Percentiles rank a stretch among this genome's conserved stretches.
Evolutionary conservation across 1,139 yeast genomes (phyloP).

Genomic region (Geotrichum candidum): DNA sequence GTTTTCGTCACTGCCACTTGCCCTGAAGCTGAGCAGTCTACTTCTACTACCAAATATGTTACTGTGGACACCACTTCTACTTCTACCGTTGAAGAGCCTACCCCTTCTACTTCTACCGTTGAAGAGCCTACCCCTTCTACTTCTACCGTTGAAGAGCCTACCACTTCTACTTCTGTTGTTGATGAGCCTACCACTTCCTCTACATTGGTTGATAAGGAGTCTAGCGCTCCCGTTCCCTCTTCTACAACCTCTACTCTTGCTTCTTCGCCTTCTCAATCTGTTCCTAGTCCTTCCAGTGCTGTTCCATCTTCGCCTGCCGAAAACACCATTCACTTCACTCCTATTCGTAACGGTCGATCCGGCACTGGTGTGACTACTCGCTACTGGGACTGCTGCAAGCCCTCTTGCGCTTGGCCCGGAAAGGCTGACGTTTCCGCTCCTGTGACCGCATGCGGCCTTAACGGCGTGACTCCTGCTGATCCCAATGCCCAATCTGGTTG

Average conservation of each 20-base stretch:
- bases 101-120: too few species aligned
- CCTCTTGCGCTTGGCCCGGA: slow-evolving; percentile 21
- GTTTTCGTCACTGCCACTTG: background rate
- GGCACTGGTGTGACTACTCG: slow-evolving; percentile 21
- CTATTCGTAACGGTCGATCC: slow-evolving; percentile 18
- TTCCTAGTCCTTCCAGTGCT: too few species aligned
- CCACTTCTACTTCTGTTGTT: background rate
- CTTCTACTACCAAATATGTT: background rate
- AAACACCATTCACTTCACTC: background rate
- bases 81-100: too few species aligned
- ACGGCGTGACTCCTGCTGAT: slow-evolving; percentile 17
- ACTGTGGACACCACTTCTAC: too few species aligned
- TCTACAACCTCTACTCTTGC: background rate
- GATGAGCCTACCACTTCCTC: background rate
- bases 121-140: background rate
- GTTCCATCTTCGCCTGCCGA: too few species aligned
- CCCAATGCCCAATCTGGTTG: slow-evolving; percentile 16
- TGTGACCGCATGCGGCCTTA: slow-evolving; percentile 18
- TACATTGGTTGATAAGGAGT: background rate
- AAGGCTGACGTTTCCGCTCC: slow-evolving; percentile 18
- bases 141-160: background rate
- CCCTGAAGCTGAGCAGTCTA: background rate
- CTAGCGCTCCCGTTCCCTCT: background rate
- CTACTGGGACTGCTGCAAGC: slow-evolving; percentile 23
- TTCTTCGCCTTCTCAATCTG: too few species aligned